Percentiles rank a stretch among this genome's conserved stretches.
Conservation (phyloP, 2,329 filamentous ascomycete species). For the Phaeosphaeria sp. region DNA sequence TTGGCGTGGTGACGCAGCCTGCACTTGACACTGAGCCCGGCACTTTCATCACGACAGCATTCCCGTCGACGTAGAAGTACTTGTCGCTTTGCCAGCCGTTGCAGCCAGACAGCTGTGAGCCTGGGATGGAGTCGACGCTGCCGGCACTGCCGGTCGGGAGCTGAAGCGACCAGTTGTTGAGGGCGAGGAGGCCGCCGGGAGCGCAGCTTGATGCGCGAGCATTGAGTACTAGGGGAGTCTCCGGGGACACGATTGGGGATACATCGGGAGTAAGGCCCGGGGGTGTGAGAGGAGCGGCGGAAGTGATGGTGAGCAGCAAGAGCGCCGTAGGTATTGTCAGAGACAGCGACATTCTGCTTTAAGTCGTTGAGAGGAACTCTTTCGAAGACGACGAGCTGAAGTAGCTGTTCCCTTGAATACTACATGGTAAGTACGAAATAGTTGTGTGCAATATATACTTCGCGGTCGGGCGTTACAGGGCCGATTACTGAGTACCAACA, state of each 20-base stretch:
- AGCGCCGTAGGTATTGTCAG: conserved; percentile 11
- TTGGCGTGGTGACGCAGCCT: conserved; percentile 49
- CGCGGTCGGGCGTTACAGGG: not conserved
- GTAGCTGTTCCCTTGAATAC: no score
- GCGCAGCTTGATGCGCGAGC: conserved; percentile 15
- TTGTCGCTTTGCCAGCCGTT: conserved; percentile 39
- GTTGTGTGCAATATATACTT: not conserved
- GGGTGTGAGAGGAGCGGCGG: conserved; percentile 11
- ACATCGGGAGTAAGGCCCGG: conserved; percentile 6
- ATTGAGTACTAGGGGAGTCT: not conserved
- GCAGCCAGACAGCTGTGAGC: conserved; percentile 45
- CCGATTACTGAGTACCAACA: not conserved
- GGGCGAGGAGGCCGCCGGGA: conserved; percentile 28
- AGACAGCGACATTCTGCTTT: not conserved
- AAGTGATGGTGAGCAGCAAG: conserved; percentile 10
- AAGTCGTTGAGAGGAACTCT: no score
- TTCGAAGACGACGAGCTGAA: not conserved
- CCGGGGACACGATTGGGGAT: conserved; percentile 6
- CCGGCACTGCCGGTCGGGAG: conserved; percentile 45
- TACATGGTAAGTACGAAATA: no score
- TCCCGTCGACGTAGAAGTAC: conserved; percentile 44
- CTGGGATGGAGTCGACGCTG: conserved; percentile 36
- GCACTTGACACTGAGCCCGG: conserved; percentile 37
- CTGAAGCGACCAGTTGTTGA: conserved; percentile 44
- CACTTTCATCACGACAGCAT: conserved; percentile 51